phyloP scores from a whole-genome alignment of 495 filamentous ascomycete species.

The Schizothecium vesticola region DNA sequence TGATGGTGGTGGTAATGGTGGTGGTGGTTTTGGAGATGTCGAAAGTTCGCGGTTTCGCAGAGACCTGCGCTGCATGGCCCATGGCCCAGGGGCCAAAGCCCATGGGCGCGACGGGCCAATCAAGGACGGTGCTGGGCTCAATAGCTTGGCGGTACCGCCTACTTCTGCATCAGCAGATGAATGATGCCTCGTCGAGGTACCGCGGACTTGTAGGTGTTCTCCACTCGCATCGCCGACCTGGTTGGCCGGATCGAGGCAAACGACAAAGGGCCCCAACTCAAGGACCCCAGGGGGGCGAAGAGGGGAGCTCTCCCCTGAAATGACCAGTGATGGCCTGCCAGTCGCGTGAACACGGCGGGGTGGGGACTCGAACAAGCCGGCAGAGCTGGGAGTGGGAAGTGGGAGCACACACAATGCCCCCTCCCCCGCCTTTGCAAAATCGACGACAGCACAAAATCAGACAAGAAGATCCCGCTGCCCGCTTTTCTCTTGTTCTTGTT shows the following conservation, averaged over 20 bases:
- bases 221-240: not conserved
- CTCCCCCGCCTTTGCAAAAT: slow-evolving; percentile 7
- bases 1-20: not conserved
- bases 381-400: not conserved
- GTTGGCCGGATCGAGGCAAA: not conserved
- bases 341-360: not conserved
- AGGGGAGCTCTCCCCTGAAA: not conserved
- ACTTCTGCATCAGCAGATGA: not conserved
- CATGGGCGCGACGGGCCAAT: not conserved
- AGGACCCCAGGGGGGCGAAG: not conserved
- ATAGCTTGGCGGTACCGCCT: not conserved
- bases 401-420: slow-evolving; percentile 3
- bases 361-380: not conserved
- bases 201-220: not conserved
- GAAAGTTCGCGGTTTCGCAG: not conserved
- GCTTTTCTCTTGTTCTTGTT: not conserved
- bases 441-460: not conserved
- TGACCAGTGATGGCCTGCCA: not conserved
- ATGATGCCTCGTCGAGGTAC: not conserved
- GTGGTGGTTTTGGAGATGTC: not conserved
- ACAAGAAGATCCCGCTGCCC: not conserved
- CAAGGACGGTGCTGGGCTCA: not conserved
- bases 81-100: not conserved
- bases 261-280: not conserved
- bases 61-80: not conserved